These are phyloP conservation scores for Epipyxis sp. DNA, from an alignment of 108 stramenopile species.

Conservation along the genomic window DNA sequence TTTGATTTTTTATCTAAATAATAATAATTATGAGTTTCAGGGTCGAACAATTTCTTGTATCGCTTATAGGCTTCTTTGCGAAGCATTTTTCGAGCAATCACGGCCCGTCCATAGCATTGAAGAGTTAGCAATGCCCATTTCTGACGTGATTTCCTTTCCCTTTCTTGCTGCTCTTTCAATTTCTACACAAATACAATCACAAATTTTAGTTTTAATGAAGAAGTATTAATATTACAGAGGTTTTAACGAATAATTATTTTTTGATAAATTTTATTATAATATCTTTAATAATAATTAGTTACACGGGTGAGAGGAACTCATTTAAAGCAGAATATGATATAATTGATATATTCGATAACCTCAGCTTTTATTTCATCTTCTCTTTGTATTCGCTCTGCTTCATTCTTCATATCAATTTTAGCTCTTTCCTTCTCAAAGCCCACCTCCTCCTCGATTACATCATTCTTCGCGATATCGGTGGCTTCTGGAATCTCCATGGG, in stretches of 20 bases:
- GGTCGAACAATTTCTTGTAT: slow-evolving; percentile 9
- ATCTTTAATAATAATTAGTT: no score
- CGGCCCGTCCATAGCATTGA: background rate
- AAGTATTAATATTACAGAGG: no score
- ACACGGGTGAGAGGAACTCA: no score
- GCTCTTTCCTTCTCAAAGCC: background rate
- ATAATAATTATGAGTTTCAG: background rate
- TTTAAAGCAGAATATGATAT: no score
- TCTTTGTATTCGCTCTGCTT: background rate
- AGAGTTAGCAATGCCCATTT: slow-evolving; percentile 16
- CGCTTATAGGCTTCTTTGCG: background rate
- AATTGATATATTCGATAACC: no score
- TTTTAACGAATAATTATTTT: no score
- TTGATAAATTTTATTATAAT: no score
- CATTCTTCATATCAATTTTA: slow-evolving; percentile 15
- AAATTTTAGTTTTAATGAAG: no score
- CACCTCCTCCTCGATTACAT: slow-evolving; percentile 20
- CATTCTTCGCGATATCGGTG: background rate
- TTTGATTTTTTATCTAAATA: background rate
- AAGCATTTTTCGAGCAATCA: background rate
- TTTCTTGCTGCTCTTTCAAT: background rate
- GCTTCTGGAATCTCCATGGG: slow-evolving; percentile 34
- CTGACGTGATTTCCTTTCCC: background rate
- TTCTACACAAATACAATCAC: no score
- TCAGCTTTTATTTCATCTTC: background rate